These are phyloP conservation scores for Pichia sp. DNA, from an alignment of 1,139 yeast genomes.

Conservation along the genomic window DNA sequence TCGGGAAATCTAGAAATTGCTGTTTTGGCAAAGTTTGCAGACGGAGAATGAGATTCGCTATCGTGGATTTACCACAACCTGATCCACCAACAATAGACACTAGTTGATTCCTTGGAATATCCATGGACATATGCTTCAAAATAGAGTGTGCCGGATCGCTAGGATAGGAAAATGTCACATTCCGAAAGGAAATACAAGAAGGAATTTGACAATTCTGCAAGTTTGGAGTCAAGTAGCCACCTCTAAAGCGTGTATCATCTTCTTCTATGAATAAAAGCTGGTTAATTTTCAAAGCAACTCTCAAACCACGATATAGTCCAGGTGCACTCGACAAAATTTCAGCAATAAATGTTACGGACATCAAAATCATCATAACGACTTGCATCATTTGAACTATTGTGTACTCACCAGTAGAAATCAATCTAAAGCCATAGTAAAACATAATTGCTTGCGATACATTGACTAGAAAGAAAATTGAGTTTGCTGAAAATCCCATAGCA, in stretches of 20 bases:
- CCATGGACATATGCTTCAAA: constrained; percentile 40
- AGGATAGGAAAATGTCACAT: constrained; percentile 50
- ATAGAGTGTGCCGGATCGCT: constrained; percentile 23
- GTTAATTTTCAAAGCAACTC: constrained; percentile 55
- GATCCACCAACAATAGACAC: constrained; percentile 70
- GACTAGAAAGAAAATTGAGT: constrained; percentile 52
- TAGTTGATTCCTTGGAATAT: constrained; percentile 42
- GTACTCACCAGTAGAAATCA: constrained; percentile 57
- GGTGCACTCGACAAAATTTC: constrained; percentile 63
- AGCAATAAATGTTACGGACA: constrained; percentile 65
- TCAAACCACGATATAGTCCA: constrained; percentile 68
- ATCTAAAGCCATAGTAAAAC: constrained; percentile 68
- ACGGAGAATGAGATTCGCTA: constrained; percentile 49
- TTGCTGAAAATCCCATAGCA: constrained; percentile 52
- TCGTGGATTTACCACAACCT: constrained; percentile 79
- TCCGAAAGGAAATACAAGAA: constrained; percentile 37
- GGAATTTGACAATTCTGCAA: constrained; percentile 14
- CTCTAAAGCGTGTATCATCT: constrained; percentile 17
- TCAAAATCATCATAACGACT: constrained; percentile 67
- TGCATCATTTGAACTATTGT: constrained; percentile 53
- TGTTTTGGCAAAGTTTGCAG: constrained; percentile 33
- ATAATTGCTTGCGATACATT: constrained; percentile 65
- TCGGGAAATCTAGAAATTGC: not conserved
- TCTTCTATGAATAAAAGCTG: constrained; percentile 29
- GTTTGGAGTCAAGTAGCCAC: constrained; percentile 26